Evolutionary conservation across 164 flowering plant species (phyloP).

Genomic region (Kalanchoe fedtschenkoi): DNA sequence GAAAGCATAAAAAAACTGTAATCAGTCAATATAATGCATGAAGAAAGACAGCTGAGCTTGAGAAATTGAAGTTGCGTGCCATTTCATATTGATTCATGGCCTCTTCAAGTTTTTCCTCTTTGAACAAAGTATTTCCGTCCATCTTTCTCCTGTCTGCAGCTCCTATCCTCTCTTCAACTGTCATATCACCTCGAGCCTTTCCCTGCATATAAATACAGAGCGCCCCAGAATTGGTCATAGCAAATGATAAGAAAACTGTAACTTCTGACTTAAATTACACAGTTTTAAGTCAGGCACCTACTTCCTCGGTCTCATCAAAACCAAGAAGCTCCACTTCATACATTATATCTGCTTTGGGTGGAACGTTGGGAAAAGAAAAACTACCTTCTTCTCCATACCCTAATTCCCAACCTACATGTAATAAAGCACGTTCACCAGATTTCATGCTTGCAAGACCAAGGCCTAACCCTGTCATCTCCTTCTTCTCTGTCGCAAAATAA

Average conservation of each 20-base stretch:
- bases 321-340: conserved; percentile 98
- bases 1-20: not conserved
- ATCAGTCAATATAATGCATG: not conserved
- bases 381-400: conserved; percentile 94
- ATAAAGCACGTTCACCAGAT: conserved; percentile 76
- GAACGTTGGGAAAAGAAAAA: conserved; percentile 98
- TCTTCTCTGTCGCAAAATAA: conserved; percentile 53
- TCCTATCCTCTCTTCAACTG: conserved; percentile 90
- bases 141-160: conserved; percentile 86
- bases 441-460: conserved; percentile 82
- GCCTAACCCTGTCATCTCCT: conserved; percentile 75
- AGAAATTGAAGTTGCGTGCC: conserved; percentile 35
- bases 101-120: conserved; percentile 87
- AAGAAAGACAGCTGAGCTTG: not conserved
- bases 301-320: conserved; percentile 92
- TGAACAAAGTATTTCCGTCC: conserved; percentile 83
- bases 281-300: conserved; percentile 10
- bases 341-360: conserved; percentile 79
- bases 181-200: conserved; percentile 90
- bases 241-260: not conserved
- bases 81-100: conserved; percentile 99
- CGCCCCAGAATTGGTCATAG: no score
- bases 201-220: no score
- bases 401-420: conserved; percentile 90
- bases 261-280: not conserved